Evolutionary conservation across 1,139 yeast species (phyloP).

Genomic region (Meyerozyma carpophila): DNA sequence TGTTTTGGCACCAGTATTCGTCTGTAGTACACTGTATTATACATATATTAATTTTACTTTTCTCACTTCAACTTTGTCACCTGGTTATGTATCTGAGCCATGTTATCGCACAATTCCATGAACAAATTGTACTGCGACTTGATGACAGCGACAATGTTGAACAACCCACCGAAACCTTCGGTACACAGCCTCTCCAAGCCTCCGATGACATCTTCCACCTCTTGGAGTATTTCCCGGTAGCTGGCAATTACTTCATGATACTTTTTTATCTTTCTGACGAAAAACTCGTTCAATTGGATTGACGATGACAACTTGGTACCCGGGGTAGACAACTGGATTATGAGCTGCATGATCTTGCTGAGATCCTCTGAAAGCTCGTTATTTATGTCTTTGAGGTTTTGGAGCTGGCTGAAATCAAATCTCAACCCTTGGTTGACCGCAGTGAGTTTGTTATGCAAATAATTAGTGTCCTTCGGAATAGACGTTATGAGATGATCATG

Average conservation of each 20-base stretch:
- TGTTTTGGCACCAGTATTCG: no score
- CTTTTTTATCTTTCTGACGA: constrained; percentile 54
- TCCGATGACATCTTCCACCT: constrained; percentile 49
- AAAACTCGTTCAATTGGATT: constrained; percentile 42
- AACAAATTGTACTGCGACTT: constrained; percentile 79
- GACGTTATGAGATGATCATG: constrained; percentile 71
- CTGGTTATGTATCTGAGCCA: constrained; percentile 84
- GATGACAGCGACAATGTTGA: constrained; percentile 58
- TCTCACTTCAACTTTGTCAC: constrained; percentile 19
- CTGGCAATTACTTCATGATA: constrained; percentile 61
- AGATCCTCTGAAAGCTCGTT: constrained; percentile 66
- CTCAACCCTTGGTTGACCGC: constrained; percentile 66
- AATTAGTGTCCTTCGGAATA: constrained; percentile 80
- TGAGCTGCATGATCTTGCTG: constrained; percentile 59
- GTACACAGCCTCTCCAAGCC: constrained; percentile 41
- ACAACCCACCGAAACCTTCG: constrained; percentile 49
- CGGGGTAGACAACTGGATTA: constrained; percentile 62
- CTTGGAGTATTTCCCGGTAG: constrained; percentile 72
- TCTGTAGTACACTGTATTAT: background rate
- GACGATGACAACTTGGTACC: constrained; percentile 61
- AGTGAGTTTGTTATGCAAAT: constrained; percentile 55
- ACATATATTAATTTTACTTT: background rate
- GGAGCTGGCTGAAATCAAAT: constrained; percentile 33
- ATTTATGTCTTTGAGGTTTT: constrained; percentile 32
- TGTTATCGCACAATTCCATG: constrained; percentile 85